Evolutionary conservation across 2,329 filamentous ascomycete genomes (phyloP).

Genomic region (Aureobasidium sp.): DNA sequence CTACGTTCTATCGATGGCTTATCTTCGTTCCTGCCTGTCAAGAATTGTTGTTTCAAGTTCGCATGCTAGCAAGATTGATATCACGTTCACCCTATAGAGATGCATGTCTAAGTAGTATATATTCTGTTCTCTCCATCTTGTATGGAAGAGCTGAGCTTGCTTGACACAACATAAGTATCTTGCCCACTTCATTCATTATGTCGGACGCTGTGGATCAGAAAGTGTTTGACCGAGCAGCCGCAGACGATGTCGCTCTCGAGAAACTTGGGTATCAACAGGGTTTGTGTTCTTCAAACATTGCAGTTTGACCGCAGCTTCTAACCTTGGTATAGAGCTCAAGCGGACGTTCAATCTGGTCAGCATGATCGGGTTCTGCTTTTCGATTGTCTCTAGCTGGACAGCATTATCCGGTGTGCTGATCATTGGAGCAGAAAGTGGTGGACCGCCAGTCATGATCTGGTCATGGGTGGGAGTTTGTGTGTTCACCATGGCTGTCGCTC

Average conservation of each 20-base stretch:
- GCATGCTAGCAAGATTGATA: neutral
- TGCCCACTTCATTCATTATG: neutral
- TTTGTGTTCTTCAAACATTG: slow-evolving; percentile 8
- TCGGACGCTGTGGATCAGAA: slow-evolving; percentile 1
- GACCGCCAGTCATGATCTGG: slow-evolving; percentile 51
- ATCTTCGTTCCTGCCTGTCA: neutral
- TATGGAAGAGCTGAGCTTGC: neutral
- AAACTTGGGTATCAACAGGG: slow-evolving; percentile 34
- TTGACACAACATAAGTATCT: neutral
- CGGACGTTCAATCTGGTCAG: slow-evolving; percentile 47
- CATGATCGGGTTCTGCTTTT: slow-evolving; percentile 52
- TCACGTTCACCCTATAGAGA: neutral
- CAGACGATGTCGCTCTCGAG: slow-evolving; percentile 32
- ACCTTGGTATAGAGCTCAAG: slow-evolving; percentile 41
- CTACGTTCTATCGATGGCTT: neutral
- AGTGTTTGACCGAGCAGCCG: slow-evolving; percentile 10
- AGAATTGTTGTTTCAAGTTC: neutral
- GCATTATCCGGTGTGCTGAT: slow-evolving; percentile 48
- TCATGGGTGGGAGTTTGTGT: slow-evolving; percentile 46
- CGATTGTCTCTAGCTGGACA: slow-evolving; percentile 50
- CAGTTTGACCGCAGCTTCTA: neutral
- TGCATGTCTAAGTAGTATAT: neutral
- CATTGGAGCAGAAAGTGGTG: slow-evolving; percentile 46
- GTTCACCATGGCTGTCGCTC: slow-evolving; percentile 44
- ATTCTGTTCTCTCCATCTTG: neutral